These are phyloP conservation scores for Geranomyces michiganensis DNA, from an alignment of 192 early-diverging fungal species.

Conservation along the genomic window DNA sequence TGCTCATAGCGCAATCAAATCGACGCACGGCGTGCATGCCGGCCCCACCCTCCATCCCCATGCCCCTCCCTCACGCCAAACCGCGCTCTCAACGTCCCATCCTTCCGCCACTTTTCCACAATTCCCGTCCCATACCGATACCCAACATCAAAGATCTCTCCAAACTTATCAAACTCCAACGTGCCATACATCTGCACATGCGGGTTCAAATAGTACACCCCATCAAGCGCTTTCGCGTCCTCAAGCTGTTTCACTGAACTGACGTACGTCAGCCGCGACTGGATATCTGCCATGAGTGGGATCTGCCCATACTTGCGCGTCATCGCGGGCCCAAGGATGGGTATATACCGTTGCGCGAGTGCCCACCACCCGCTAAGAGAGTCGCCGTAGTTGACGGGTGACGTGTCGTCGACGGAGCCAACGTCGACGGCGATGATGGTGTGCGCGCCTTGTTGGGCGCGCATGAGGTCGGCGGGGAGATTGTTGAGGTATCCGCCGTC, in stretches of 20 bases:
- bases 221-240: conserved; percentile 79
- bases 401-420: conserved; percentile 88
- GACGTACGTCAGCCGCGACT: conserved; percentile 91
- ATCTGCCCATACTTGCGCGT: conserved; percentile 63
- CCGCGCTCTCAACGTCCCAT: conserved; percentile 61
- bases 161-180: conserved; percentile 88
- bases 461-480: conserved; percentile 83
- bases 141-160: conserved; percentile 84
- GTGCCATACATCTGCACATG: conserved; percentile 86
- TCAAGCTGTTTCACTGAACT: conserved; percentile 83
- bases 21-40: conserved; percentile 30
- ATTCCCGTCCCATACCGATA: conserved; percentile 82
- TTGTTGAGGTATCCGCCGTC: conserved; percentile 99
- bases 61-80: conserved; percentile 47
- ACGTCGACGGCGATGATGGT: conserved; percentile 96
- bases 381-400: conserved; percentile 88
- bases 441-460: conserved; percentile 72
- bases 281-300: conserved; percentile 92
- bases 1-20: conserved; percentile 11
- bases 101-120: conserved; percentile 78
- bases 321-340: conserved; percentile 49
- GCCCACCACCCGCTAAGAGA: conserved; percentile 93
- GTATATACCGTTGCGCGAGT: conserved; percentile 76
- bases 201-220: conserved; percentile 80
- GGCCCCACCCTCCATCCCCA: conserved; percentile 8